A percentile compares a stretch with the other conserved stretches of the same genome.
Evolutionary conservation across 2,329 filamentous ascomycete species (phyloP).

Genomic region (Beauveria scarabaeidicola): DNA sequence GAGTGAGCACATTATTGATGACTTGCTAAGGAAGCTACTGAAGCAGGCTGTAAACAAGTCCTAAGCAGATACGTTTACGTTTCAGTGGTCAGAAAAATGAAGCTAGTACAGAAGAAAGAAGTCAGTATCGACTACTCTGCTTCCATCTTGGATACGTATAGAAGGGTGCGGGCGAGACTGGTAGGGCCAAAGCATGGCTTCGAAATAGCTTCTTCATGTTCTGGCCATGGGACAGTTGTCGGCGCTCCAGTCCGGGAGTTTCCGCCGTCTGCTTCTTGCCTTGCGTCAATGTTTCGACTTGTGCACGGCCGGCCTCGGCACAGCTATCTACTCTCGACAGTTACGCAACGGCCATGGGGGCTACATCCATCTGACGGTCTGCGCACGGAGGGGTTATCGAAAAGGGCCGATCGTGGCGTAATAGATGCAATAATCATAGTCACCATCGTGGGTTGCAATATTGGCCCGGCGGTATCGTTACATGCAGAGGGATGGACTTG

Average conservation of each 20-base stretch:
- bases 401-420: conserved; percentile 7
- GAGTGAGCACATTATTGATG: neutral
- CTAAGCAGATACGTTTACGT: too few species aligned
- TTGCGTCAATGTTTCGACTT: too few species aligned
- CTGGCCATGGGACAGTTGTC: too few species aligned
- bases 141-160: neutral
- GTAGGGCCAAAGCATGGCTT: too few species aligned
- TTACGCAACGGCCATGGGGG: neutral
- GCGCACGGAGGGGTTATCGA: neutral
- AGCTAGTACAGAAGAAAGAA: neutral
- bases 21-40: neutral
- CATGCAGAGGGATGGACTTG: neutral
- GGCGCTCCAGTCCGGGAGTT: too few species aligned
- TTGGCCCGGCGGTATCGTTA: neutral
- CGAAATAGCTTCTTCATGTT: too few species aligned
- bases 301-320: too few species aligned
- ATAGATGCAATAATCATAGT: neutral
- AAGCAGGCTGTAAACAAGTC: neutral
- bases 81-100: neutral
- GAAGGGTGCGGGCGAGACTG: too few species aligned
- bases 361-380: neutral
- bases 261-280: too few species aligned
- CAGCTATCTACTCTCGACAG: too few species aligned
- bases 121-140: neutral
- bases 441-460: neutral